Evolutionary conservation across 2,329 filamentous ascomycete species (phyloP).

Genomic region (Fusarium agapanthi): DNA sequence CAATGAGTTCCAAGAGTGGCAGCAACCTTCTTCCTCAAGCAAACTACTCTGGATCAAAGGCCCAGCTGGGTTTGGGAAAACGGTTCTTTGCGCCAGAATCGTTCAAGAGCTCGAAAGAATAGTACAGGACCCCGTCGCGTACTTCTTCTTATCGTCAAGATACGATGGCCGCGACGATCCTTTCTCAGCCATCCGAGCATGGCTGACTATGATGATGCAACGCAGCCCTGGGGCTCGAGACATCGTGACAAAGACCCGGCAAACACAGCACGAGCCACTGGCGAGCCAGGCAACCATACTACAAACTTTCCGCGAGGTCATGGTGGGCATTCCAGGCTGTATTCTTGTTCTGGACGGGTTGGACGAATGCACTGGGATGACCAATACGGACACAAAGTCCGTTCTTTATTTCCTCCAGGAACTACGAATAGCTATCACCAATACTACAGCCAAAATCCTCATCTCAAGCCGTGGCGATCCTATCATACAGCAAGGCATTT

Average conservation of each 20-base stretch:
- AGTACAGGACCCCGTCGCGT: background rate
- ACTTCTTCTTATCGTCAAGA: slow-evolving; percentile 47
- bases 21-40: fast-evolving
- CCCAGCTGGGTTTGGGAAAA: slow-evolving; percentile 46
- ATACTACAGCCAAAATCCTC: background rate
- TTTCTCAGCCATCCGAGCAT: slow-evolving; percentile 32
- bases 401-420: slow-evolving; percentile 21
- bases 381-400: background rate
- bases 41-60: slow-evolving; percentile 47
- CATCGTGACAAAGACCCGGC: background rate
- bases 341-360: slow-evolving; percentile 14
- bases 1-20: background rate
- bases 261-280: background rate
- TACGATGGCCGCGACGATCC: slow-evolving; percentile 28
- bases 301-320: fast-evolving
- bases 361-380: background rate
- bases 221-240: slow-evolving; percentile 21
- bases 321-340: background rate
- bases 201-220: slow-evolving; percentile 34
- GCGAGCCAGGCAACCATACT: fast-evolving
- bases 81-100: slow-evolving; percentile 44
- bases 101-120: slow-evolving; percentile 36
- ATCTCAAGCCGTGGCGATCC: background rate
- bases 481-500: fast-evolving
- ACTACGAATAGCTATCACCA: background rate